Evolutionary conservation across 768 basidiomycete species (phyloP).

Genomic region (Termitomyces sp.): DNA sequence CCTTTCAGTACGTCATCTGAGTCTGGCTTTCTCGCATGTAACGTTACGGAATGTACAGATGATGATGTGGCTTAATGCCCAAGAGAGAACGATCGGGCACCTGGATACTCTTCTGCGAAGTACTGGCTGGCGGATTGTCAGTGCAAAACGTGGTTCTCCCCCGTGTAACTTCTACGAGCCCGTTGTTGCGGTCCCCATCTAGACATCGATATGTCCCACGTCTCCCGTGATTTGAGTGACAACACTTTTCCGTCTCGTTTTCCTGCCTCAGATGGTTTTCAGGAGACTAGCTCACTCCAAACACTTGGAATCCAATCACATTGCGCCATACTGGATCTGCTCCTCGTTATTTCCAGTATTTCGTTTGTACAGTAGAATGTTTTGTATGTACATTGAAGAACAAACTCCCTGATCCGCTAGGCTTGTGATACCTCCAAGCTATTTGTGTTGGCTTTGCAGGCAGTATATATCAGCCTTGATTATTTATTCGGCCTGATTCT

Average conservation of each 20-base stretch:
- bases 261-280: too few species aligned
- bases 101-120: slow-evolving; percentile 3
- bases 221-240: too few species aligned
- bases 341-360: not conserved
- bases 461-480: not conserved
- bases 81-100: slow-evolving; percentile 8
- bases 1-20: not conserved
- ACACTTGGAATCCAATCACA: not conserved
- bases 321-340: not conserved
- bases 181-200: slow-evolving; percentile 4
- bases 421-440: too few species aligned
- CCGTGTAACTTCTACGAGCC: slow-evolving; percentile 9
- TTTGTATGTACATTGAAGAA: too few species aligned
- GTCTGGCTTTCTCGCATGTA: not conserved
- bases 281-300: too few species aligned
- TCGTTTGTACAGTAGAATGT: too few species aligned
- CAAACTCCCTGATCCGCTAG: too few species aligned
- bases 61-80: slow-evolving; percentile 11
- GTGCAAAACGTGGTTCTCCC: slow-evolving; percentile 1
- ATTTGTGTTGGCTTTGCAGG: too few species aligned
- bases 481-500: not conserved
- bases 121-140: slow-evolving; percentile 5
- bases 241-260: too few species aligned
- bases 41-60: not conserved
- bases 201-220: not conserved